Base-by-base conservation (phyloP, 345 rosid species). In the Pistacia vera region DNA sequence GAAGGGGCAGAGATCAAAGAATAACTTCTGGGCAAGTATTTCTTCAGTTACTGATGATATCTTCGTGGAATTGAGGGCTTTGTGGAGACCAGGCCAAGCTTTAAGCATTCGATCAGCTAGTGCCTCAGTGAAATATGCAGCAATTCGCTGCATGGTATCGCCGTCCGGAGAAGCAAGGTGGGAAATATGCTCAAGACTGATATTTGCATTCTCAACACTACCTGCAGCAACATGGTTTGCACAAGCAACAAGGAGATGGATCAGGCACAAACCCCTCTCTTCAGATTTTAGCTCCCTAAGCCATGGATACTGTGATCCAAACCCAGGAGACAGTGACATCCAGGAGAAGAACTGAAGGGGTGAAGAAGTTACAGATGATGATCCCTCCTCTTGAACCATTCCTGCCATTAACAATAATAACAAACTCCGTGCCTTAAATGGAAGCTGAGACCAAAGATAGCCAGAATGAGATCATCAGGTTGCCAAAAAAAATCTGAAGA, bases 1-100 rank as follows among this genome's bases (percentile, higher is more conserved):
- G 77, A 91, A 84, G 41, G 95, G 93, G 71, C 88, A 91, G 33
- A 89, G 90, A 82, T 91, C 95, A 38, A 89, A 91, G 85, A 91
- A 91, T 44, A 89, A 51, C 28, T 77, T 89, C n/a, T 84, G 90
- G 81, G 83, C 93, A 63, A 79, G 82, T 71, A 89, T 83, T 63
- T 78, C 83, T 46, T 89, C 95, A 0, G 89, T 73, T 4, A 84
- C 52, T 30, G 79, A 83, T 54, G 84, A 69, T 66, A 81, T 78
- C 73, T 83, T 85, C 0, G 91, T 91, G n/a, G 92, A 88, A 74
- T 87, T 89, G 5, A 91, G 87, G 65, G 95, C 95, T 79, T 74
- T 89, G 77, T 91, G 89, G 74, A 91, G 81, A 75, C 93, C 93
- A 22, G 91, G 88, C 95, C 91, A 91, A 41, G 83, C 79, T 80